Evolutionary conservation across 805 yeast genomes (phyloP).

Genomic region (Starmerella bombi): DNA sequence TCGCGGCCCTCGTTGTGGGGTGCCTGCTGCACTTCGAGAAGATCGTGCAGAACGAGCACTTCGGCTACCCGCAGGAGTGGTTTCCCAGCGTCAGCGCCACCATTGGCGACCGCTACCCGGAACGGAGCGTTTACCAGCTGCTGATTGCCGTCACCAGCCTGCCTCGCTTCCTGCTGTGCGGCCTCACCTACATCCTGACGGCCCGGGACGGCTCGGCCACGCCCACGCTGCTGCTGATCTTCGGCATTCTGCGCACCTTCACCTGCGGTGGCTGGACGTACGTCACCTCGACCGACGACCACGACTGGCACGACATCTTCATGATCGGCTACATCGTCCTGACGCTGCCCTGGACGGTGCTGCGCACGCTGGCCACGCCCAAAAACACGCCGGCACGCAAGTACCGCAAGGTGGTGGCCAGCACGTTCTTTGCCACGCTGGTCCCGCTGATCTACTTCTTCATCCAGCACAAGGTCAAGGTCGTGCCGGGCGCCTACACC

Average conservation of each 20-base stretch:
- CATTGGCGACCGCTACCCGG: conserved; percentile 94
- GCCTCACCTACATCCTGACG: conserved; percentile 34
- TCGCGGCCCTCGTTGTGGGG: conserved; percentile 64
- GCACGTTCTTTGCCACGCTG: conserved; percentile 55
- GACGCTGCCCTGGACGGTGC: conserved; percentile 81
- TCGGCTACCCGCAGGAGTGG: conserved; percentile 96
- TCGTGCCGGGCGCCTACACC: conserved; percentile 86
- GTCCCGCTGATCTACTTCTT: conserved; percentile 79
- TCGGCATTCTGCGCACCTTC: conserved; percentile 76
- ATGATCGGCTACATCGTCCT: conserved; percentile 83
- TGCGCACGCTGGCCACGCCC: conserved; percentile 43
- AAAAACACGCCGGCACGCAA: conserved; percentile 34
- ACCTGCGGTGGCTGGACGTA: conserved; percentile 99
- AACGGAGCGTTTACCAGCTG: conserved; percentile 80
- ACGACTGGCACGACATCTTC: conserved; percentile 87
- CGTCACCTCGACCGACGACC: conserved; percentile 93
- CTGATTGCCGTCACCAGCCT: conserved; percentile 88
- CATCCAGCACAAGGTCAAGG: conserved; percentile 83
- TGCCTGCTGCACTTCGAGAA: conserved; percentile 68
- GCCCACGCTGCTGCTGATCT: conserved; percentile 29
- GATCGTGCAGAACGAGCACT: conserved; percentile 75
- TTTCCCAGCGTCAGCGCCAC: conserved; percentile 95
- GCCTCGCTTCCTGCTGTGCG: conserved; percentile 64
- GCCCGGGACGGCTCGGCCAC: conserved; percentile 29
- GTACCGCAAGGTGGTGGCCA: conserved; percentile 38